phyloP scores from a whole-genome alignment of 2,329 filamentous ascomycete species.

The Arthrinium phaeospermum region DNA sequence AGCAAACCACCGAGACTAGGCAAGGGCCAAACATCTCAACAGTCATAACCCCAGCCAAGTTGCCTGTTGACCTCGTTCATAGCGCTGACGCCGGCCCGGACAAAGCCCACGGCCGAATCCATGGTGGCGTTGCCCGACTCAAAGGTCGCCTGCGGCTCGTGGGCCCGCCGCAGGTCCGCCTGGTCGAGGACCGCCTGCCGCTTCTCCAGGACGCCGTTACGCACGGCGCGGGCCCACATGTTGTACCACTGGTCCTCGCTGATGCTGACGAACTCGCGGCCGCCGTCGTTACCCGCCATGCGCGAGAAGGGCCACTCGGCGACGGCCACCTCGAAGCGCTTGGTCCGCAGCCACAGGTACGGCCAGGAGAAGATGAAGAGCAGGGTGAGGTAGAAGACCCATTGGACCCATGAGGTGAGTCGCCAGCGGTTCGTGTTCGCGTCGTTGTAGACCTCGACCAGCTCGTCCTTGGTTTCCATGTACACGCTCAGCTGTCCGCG shows the following conservation, averaged over 20 bases:
- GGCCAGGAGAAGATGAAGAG: constrained; percentile 76
- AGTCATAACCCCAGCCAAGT: constrained; percentile 54
- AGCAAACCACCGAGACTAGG: background rate
- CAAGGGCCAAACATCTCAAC: background rate
- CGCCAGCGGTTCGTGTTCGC: constrained; percentile 70
- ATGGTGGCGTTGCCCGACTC: constrained; percentile 46
- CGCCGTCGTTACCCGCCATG: constrained; percentile 33
- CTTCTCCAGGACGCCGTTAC: constrained; percentile 62
- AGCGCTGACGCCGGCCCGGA: constrained; percentile 55
- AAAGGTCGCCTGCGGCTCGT: constrained; percentile 45
- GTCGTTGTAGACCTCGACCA: constrained; percentile 68
- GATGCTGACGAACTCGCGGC: constrained; percentile 57
- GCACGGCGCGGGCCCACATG: constrained; percentile 66
- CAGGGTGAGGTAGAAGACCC: constrained; percentile 70
- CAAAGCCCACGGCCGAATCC: constrained; percentile 46
- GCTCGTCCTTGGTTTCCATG: constrained; percentile 63
- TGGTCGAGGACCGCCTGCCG: constrained; percentile 62
- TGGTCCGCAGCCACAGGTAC: constrained; percentile 69
- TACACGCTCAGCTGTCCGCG: constrained; percentile 63
- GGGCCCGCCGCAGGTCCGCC: constrained; percentile 55
- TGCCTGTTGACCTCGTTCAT: constrained; percentile 60
- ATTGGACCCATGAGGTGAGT: constrained; percentile 65
- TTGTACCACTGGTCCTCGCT: constrained; percentile 67
- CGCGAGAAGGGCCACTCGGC: constrained; percentile 65
- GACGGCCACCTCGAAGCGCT: constrained; percentile 67